phyloP scores from a whole-genome alignment of 805 yeast genomes.

The Ogataea neopini region DNA sequence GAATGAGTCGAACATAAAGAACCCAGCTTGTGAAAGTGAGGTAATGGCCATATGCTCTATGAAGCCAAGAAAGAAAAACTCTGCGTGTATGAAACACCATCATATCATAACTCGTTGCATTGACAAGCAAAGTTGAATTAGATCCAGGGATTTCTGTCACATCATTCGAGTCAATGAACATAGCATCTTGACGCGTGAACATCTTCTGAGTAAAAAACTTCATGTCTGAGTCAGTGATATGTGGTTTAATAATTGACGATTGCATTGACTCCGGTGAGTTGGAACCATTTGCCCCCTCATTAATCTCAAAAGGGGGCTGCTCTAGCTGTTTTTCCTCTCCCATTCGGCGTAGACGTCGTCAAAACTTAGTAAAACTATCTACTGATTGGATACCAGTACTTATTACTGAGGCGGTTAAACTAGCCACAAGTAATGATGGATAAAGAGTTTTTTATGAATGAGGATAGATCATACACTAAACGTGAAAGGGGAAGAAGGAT shows the following conservation, averaged over 20 bases:
- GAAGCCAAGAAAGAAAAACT: conserved; percentile 13
- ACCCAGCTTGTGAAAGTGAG: not conserved
- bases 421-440: too few relatives aligned
- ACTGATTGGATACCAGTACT: too few relatives aligned
- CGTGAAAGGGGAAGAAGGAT: conserved; percentile 2
- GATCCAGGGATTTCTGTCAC: conserved; percentile 23
- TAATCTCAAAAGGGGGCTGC: conserved; percentile 10
- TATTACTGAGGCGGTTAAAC: too few relatives aligned
- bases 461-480: not conserved
- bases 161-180: conserved; percentile 1
- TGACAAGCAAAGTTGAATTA: conserved; percentile 17
- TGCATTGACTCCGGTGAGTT: conserved; percentile 21
- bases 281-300: conserved; percentile 10
- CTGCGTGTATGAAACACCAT: conserved; percentile 21
- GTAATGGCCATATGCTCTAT: conserved; percentile 9
- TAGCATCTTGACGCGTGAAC: conserved; percentile 20
- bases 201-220: conserved; percentile 24
- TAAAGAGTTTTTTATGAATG: not conserved
- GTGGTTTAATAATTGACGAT: conserved; percentile 33
- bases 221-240: conserved; percentile 24
- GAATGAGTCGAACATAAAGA: not conserved
- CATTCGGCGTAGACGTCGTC: not conserved
- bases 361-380: too few relatives aligned
- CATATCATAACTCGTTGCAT: conserved; percentile 15
- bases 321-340: conserved; percentile 6